Evolutionary conservation across 2,329 filamentous ascomycete species (phyloP).

Genomic region (Aureobasidium vineae): DNA sequence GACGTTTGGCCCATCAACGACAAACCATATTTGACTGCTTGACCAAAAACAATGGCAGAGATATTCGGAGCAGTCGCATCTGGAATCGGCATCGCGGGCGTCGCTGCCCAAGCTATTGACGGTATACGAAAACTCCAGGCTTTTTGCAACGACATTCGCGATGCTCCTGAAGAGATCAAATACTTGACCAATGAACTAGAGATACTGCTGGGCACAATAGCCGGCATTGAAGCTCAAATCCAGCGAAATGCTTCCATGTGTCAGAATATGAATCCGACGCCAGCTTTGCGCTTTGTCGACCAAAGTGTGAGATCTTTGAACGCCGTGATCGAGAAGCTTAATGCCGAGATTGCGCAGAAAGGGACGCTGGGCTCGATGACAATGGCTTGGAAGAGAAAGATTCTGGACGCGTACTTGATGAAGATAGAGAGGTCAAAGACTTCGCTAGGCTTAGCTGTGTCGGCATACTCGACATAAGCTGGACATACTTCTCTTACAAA

Average conservation of each 20-base stretch:
- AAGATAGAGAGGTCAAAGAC: background rate
- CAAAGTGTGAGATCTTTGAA: background rate
- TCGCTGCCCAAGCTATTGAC: background rate
- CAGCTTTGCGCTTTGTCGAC: background rate
- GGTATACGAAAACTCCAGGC: background rate
- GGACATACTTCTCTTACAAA: background rate
- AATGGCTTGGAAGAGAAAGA: background rate
- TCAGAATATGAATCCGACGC: background rate
- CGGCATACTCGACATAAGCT: background rate
- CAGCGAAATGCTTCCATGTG: background rate
- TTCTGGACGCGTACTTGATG: background rate
- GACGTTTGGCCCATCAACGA: too few species aligned
- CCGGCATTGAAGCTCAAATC: background rate
- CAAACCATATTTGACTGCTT: background rate
- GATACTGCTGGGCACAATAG: background rate
- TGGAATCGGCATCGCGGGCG: background rate
- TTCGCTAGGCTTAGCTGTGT: background rate
- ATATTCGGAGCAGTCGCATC: background rate
- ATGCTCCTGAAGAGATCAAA: background rate
- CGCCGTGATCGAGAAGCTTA: background rate
- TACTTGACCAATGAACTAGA: background rate
- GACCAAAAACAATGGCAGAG: background rate
- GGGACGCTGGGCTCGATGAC: background rate
- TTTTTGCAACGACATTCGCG: background rate
- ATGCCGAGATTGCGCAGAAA: background rate